phyloP scores from a whole-genome alignment of 139 green algal species.

The Volvox reticuliferus region DNA sequence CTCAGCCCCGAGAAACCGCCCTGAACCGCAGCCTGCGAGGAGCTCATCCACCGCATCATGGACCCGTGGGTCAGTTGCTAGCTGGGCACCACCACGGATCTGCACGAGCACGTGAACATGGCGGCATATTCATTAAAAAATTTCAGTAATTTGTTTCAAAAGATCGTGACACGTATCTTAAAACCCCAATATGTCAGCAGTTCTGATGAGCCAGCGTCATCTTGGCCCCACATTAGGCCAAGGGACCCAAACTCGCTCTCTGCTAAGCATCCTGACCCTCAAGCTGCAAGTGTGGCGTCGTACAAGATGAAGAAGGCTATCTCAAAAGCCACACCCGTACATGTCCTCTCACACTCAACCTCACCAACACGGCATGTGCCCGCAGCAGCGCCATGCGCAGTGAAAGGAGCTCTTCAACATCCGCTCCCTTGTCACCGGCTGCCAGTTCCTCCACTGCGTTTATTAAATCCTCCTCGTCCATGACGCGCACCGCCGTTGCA shows the following conservation, averaged over 20 bases:
- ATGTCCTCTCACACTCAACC: neutral
- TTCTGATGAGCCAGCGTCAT: too few species aligned
- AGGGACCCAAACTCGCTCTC: too few species aligned
- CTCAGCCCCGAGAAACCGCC: constrained; percentile 31
- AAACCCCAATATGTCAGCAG: too few species aligned
- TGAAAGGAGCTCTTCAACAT: neutral
- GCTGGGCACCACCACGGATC: constrained; percentile 6
- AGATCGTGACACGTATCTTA: too few species aligned
- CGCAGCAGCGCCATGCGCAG: neutral
- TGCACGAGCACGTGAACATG: too few species aligned
- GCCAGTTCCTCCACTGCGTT: neutral
- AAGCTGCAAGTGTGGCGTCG: too few species aligned
- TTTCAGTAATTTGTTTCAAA: too few species aligned
- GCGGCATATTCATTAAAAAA: too few species aligned
- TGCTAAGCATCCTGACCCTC: too few species aligned
- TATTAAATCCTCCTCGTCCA: constrained; percentile 19
- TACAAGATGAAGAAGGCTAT: too few species aligned
- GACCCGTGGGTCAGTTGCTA: constrained; percentile 18
- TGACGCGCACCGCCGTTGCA: neutral
- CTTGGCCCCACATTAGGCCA: too few species aligned
- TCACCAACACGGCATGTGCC: constrained; percentile 21
- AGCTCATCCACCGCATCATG: constrained; percentile 26
- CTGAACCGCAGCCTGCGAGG: constrained; percentile 32
- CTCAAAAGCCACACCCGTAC: too few species aligned
- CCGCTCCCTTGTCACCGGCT: neutral